These are phyloP conservation scores for Phaeoacremonium minimum DNA, from an alignment of 2,329 filamentous ascomycete species.

Conservation along the genomic window DNA sequence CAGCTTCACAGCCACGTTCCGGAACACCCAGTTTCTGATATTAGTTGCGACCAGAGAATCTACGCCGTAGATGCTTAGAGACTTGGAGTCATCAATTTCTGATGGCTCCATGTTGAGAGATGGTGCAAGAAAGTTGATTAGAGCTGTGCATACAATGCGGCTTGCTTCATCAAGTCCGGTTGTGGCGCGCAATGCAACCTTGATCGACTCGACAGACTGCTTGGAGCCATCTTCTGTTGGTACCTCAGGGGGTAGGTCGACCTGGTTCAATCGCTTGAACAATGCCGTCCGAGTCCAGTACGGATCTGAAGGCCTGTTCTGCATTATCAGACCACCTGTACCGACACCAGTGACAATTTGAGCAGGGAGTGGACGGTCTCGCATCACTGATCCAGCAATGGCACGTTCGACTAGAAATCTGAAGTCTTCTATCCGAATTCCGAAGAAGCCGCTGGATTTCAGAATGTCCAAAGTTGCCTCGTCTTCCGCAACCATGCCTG, in stretches of 20 bases:
- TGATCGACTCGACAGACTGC: slow-evolving; percentile 16
- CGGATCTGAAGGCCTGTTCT: slow-evolving; percentile 47
- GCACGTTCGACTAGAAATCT: slow-evolving; percentile 41
- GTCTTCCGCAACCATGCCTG: slow-evolving; percentile 49
- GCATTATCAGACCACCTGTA: slow-evolving; percentile 47
- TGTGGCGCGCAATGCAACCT: slow-evolving; percentile 34
- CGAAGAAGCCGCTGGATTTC: slow-evolving; percentile 48
- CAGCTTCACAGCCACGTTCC: slow-evolving; percentile 37
- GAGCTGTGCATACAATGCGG: slow-evolving; percentile 35
- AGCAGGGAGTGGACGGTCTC: slow-evolving; percentile 27
- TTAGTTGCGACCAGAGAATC: slow-evolving; percentile 47
- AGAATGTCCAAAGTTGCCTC: slow-evolving; percentile 41
- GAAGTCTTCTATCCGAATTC: slow-evolving; percentile 45
- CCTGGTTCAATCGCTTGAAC: slow-evolving; percentile 41
- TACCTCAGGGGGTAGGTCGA: slow-evolving; percentile 34
- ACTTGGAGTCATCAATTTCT: slow-evolving; percentile 41
- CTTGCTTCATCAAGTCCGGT: slow-evolving; percentile 36
- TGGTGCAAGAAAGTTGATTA: slow-evolving; percentile 41
- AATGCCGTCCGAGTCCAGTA: slow-evolving; percentile 49
- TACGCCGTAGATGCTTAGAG: slow-evolving; percentile 34
- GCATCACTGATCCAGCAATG: slow-evolving; percentile 29
- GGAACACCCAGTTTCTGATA: slow-evolving; percentile 45
- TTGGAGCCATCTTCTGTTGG: neutral
- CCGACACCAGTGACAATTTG: slow-evolving; percentile 50
- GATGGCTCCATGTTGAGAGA: slow-evolving; percentile 44